Evolutionary conservation across 2,329 filamentous ascomycete species (phyloP).

Genomic region (Neophaeococcomyces aloes): DNA sequence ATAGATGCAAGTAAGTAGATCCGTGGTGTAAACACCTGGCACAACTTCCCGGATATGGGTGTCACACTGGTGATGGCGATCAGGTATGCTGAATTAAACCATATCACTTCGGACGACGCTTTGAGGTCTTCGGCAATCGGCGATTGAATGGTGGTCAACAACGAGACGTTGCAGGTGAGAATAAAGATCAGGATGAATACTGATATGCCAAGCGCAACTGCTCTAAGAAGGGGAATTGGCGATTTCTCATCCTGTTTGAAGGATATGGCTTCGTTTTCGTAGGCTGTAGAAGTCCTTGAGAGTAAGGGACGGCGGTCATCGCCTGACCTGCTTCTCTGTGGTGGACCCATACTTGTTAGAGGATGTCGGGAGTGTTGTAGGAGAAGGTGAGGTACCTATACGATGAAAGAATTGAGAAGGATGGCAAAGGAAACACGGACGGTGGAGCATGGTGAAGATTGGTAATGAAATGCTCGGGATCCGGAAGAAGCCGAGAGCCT

Average conservation of each 20-base stretch:
- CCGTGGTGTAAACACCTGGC: slow-evolving; percentile 58
- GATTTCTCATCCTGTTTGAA: slow-evolving; percentile 3
- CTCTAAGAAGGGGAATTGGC: slow-evolving; percentile 2
- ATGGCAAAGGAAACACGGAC: no score
- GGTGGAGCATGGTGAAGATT: no score
- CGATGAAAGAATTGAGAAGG: no score
- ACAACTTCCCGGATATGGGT: slow-evolving; percentile 61
- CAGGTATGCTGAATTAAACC: slow-evolving; percentile 74
- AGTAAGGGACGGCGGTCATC: slow-evolving; percentile 1
- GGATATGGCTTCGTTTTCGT: background rate
- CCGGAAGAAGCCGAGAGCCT: no score
- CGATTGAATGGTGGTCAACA: slow-evolving; percentile 72
- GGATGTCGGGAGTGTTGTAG: background rate
- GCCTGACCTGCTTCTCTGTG: background rate
- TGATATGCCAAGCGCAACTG: slow-evolving; percentile 15
- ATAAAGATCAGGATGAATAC: slow-evolving; percentile 21
- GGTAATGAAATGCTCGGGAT: no score
- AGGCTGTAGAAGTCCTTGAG: slow-evolving; percentile 4
- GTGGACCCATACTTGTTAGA: background rate
- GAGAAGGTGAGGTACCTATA: no score
- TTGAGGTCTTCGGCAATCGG: slow-evolving; percentile 64
- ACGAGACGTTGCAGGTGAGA: slow-evolving; percentile 54
- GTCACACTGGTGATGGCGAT: slow-evolving; percentile 50
- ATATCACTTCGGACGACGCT: slow-evolving; percentile 61
- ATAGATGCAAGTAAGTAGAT: slow-evolving; percentile 54